phyloP scores from a whole-genome alignment of 1,139 yeast genomes.

The Nematodospora anomalae region DNA sequence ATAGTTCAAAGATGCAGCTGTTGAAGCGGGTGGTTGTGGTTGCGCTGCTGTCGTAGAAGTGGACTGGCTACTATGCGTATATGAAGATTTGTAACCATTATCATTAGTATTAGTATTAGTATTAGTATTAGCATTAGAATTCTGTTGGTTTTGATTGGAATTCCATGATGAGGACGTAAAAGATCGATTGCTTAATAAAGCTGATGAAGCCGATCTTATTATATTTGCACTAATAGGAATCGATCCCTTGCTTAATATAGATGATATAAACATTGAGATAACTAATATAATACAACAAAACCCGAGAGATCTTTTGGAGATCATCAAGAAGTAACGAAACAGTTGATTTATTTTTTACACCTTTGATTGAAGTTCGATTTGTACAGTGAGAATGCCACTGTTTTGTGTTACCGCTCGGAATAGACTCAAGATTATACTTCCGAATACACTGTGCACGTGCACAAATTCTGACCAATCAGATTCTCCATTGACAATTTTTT shows the following conservation, averaged over 20 bases:
- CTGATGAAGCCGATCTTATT: constrained; percentile 6
- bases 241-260: constrained; percentile 24
- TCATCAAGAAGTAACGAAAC: too few species aligned
- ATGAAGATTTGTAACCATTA: not conserved
- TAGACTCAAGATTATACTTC: too few species aligned
- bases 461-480: too few species aligned
- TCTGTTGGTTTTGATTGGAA: constrained; percentile 10
- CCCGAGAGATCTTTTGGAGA: not conserved
- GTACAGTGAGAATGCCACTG: too few species aligned
- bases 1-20: constrained; percentile 17
- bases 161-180: constrained; percentile 24
- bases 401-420: too few species aligned
- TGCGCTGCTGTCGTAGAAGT: constrained; percentile 2
- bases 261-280: constrained; percentile 33
- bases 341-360: too few species aligned
- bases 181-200: constrained; percentile 10
- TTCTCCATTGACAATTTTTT: too few species aligned
- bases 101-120: too few species aligned
- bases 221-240: constrained; percentile 12
- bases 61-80: not conserved
- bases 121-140: too few species aligned
- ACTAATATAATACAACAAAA: constrained; percentile 16
- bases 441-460: too few species aligned
- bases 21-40: constrained; percentile 13
- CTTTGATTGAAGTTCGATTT: too few species aligned